Evolutionary conservation across 2,329 filamentous ascomycete species (phyloP).

Genomic region (Magnaporthiopsis rhizophila): DNA sequence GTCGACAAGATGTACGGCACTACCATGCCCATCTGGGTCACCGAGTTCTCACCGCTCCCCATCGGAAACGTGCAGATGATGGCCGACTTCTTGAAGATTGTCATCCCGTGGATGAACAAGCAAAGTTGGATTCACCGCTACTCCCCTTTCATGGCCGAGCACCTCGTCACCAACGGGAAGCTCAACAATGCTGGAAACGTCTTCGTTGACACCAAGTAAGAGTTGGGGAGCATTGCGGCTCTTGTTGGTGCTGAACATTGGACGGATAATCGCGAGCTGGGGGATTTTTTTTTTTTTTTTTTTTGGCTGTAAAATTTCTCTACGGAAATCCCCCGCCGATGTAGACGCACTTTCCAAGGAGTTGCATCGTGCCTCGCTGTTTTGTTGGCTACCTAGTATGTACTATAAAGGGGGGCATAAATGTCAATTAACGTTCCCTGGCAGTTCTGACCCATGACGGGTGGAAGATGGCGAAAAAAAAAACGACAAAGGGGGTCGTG

Average conservation of each 20-base stretch:
- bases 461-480: too few relatives aligned
- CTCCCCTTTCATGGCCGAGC: slow-evolving; percentile 12
- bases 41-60: slow-evolving; percentile 11
- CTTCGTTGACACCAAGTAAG: slow-evolving; percentile 27
- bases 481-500: too few relatives aligned
- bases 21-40: slow-evolving; percentile 13
- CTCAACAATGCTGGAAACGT: slow-evolving; percentile 10
- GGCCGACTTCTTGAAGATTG: slow-evolving; percentile 11
- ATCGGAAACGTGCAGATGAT: slow-evolving; percentile 14
- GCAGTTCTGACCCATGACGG: too few relatives aligned
- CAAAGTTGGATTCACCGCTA: slow-evolving; percentile 11
- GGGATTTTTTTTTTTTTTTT: neutral
- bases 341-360: too few relatives aligned
- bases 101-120: slow-evolving; percentile 11
- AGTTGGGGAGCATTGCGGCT: slow-evolving; percentile 27
- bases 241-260: neutral
- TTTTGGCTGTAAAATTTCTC: neutral
- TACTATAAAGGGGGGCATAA: too few relatives aligned
- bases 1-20: slow-evolving; percentile 11
- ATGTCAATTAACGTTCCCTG: too few relatives aligned
- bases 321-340: too few relatives aligned
- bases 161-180: slow-evolving; percentile 4
- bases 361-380: too few relatives aligned
- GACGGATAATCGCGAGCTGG: neutral
- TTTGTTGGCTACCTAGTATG: too few relatives aligned